phyloP scores from a whole-genome alignment of 2,329 filamentous ascomycete genomes.

The Paraphoma sp. region DNA sequence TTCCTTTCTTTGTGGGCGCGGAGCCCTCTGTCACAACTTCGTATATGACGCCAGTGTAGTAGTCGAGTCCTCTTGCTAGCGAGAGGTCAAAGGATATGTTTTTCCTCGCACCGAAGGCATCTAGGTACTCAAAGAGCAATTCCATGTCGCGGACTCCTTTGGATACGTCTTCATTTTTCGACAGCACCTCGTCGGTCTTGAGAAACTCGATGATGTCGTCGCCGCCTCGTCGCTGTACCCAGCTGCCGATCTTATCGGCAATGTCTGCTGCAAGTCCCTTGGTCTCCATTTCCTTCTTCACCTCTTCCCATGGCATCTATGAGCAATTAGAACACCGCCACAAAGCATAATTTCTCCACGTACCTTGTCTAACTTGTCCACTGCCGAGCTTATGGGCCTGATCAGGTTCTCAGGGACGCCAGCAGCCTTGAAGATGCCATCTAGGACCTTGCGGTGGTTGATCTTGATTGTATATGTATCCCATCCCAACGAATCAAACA shows the following conservation, averaged over 20 bases:
- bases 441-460: slow-evolving; percentile 93
- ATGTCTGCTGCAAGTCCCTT: slow-evolving; percentile 80
- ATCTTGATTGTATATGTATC: slow-evolving; percentile 85
- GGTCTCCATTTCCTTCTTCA: slow-evolving; percentile 91
- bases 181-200: slow-evolving; percentile 29
- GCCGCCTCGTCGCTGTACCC: slow-evolving; percentile 78
- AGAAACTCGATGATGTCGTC: slow-evolving; percentile 68
- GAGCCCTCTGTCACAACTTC: slow-evolving; percentile 86
- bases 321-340: slow-evolving; percentile 13
- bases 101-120: slow-evolving; percentile 75
- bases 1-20: slow-evolving; percentile 55
- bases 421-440: slow-evolving; percentile 89
- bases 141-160: slow-evolving; percentile 82
- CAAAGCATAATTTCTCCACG: neutral
- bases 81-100: slow-evolving; percentile 88
- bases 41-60: slow-evolving; percentile 90
- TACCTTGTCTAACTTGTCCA: slow-evolving; percentile 94
- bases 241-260: slow-evolving; percentile 87
- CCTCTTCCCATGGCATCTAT: slow-evolving; percentile 77
- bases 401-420: slow-evolving; percentile 89
- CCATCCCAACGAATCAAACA: slow-evolving; percentile 82
- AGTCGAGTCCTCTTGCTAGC: slow-evolving; percentile 88
- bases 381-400: slow-evolving; percentile 86
- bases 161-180: slow-evolving; percentile 72
- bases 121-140: slow-evolving; percentile 80